Evolutionary conservation across 2,329 filamentous ascomycete genomes (phyloP).

Genomic region (Clonostachys rosea): DNA sequence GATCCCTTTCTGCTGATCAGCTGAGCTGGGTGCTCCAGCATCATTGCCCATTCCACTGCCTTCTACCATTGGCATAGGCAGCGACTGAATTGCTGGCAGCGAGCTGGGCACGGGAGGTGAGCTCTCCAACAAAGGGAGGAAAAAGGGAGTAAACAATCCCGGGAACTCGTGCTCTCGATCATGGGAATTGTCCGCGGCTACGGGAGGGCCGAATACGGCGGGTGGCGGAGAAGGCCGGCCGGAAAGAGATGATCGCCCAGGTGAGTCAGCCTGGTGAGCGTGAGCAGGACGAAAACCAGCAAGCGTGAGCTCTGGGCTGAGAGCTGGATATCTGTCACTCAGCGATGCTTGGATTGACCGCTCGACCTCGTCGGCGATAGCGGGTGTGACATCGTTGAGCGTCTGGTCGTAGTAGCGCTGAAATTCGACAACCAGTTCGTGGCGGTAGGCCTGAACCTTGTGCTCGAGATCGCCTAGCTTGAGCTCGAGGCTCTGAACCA

Average conservation of each 20-base stretch:
- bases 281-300: not conserved
- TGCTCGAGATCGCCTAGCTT: conserved; percentile 53
- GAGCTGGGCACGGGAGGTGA: conserved; percentile 12
- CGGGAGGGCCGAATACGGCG: conserved; percentile 11
- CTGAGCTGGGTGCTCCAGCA: not conserved
- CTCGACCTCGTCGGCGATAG: conserved; percentile 40
- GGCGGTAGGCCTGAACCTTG: conserved; percentile 51
- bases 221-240: conserved; percentile 3
- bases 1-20: conserved; percentile 7
- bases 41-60: not conserved
- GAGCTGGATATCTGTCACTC: conserved; percentile 36
- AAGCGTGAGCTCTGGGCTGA: conserved; percentile 28
- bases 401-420: conserved; percentile 45
- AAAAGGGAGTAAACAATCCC: conserved; percentile 59
- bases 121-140: conserved; percentile 56
- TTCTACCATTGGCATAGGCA: not conserved
- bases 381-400: conserved; percentile 28
- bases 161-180: conserved; percentile 55
- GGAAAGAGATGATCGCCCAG: not conserved
- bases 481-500: conserved; percentile 45
- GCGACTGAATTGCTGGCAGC: conserved; percentile 3
- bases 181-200: conserved; percentile 17
- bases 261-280: not conserved
- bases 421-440: conserved; percentile 53
- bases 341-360: conserved; percentile 39